These are phyloP conservation scores for Penicillium thymicola DNA, from an alignment of 2,329 filamentous ascomycete genomes.

Conservation along the genomic window DNA sequence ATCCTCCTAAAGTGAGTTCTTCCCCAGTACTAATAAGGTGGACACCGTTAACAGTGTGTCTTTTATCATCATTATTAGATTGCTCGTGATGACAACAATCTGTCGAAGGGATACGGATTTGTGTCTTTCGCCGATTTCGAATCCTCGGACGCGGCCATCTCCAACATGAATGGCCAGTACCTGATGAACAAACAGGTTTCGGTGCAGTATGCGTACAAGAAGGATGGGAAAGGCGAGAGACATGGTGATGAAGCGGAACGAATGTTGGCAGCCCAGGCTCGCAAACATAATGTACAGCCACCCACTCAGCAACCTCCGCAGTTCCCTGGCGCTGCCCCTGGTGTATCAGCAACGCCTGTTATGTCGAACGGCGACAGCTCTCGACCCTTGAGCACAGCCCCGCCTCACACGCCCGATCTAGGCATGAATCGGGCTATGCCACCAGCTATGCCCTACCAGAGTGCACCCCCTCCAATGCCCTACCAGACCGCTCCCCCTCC, in stretches of 20 bases:
- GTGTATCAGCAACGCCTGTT: slow-evolving; percentile 40
- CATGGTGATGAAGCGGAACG: slow-evolving; percentile 94
- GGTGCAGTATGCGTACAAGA: slow-evolving; percentile 98
- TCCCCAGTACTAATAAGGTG: not conserved
- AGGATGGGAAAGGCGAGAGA: slow-evolving; percentile 94
- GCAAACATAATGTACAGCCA: slow-evolving; percentile 87
- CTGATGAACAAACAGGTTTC: slow-evolving; percentile 95
- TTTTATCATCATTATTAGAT: slow-evolving; percentile 43
- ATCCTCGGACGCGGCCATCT: slow-evolving; percentile 83
- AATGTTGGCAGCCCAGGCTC: slow-evolving; percentile 84
- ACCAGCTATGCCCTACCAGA: slow-evolving; percentile 39
- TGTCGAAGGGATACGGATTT: slow-evolving; percentile 95
- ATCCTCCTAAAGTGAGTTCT: slow-evolving; percentile 70
- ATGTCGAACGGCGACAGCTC: slow-evolving; percentile 44
- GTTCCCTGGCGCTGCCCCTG: slow-evolving; percentile 53
- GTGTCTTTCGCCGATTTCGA: slow-evolving; percentile 93
- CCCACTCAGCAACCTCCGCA: slow-evolving; percentile 70
- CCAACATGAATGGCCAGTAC: slow-evolving; percentile 93
- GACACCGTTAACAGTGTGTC: not conserved
- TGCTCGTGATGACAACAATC: slow-evolving; percentile 80
- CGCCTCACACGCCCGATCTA: slow-evolving; percentile 28
- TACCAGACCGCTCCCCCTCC: slow-evolving; percentile 45
- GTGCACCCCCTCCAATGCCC: slow-evolving; percentile 42
- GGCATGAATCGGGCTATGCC: slow-evolving; percentile 42
- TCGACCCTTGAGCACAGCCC: slow-evolving; percentile 32